These are phyloP conservation scores for Blastocystis sp. DNA, from an alignment of 352 stramenopile genomes.

Conservation along the genomic window DNA sequence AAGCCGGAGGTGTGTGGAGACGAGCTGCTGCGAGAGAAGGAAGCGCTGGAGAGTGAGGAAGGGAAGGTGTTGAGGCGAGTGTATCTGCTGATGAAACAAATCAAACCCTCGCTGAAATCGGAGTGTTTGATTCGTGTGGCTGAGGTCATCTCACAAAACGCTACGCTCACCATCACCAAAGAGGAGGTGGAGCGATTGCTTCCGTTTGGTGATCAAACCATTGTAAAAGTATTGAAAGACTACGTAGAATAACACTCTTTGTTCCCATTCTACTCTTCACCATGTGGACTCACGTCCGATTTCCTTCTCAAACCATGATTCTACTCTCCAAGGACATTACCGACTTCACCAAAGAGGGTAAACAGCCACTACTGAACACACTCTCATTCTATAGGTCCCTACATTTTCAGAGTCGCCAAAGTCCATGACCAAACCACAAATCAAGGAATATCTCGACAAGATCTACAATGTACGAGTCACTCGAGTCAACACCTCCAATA, in stretches of 20 bases:
- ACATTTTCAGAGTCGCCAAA: no score
- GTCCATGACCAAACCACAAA: no score
- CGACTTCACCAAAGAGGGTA: background rate
- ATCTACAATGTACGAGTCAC: no score
- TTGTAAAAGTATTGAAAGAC: background rate
- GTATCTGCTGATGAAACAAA: conserved; percentile 25
- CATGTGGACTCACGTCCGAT: no score
- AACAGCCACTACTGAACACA: background rate
- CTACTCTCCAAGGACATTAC: no score
- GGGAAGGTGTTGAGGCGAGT: background rate
- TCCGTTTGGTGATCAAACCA: background rate
- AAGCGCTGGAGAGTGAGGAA: background rate
- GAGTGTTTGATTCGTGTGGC: conserved; percentile 18
- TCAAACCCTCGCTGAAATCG: background rate
- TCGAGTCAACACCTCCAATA: no score
- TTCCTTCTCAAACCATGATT: no score
- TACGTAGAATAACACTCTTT: no score
- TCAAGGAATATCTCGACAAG: no score
- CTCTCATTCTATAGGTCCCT: no score
- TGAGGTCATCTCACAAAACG: background rate
- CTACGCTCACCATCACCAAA: background rate
- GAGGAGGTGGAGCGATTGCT: background rate
- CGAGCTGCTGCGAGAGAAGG: background rate
- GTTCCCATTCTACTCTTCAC: no score
- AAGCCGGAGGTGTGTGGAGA: background rate